Percentiles rank a stretch among this genome's conserved stretches.
Conservation (phyloP, 371 early-diverging fungal species). For the Chytridium lagenaria region DNA sequence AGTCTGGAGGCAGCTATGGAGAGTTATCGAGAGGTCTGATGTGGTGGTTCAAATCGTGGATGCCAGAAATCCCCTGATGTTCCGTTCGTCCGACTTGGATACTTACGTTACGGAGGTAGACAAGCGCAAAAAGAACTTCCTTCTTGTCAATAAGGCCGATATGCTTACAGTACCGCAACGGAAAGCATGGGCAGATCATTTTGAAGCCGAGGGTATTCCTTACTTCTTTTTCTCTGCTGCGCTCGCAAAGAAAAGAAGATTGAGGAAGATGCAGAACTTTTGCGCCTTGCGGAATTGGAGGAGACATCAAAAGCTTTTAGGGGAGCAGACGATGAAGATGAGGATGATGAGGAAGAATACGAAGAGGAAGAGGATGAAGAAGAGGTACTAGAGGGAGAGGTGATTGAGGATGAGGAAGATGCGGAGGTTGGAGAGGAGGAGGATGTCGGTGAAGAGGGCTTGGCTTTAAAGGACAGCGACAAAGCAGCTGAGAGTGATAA, state of each 20-base stretch:
- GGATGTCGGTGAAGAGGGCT: constrained; percentile 18
- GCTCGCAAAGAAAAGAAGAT: constrained; percentile 58
- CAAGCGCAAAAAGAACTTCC: constrained; percentile 75
- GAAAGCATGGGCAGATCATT: constrained; percentile 87
- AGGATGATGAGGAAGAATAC: constrained; percentile 2
- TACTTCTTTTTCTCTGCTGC: constrained; percentile 93
- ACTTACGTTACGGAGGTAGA: constrained; percentile 91
- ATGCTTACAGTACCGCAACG: constrained; percentile 83
- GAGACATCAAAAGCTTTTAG: constrained; percentile 16
- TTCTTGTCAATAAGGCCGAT: constrained; percentile 98
- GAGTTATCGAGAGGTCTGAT: constrained; percentile 98
- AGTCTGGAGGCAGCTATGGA: constrained; percentile 99
- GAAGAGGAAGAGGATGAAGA: constrained; percentile 54
- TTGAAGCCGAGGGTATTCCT: constrained; percentile 76
- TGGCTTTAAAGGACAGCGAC: background rate
- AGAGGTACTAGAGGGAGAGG: constrained; percentile 44
- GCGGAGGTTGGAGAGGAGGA: constrained; percentile 20
- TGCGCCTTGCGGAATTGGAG: constrained; percentile 42
- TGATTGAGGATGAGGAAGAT: constrained; percentile 16
- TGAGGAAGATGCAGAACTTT: constrained; percentile 49
- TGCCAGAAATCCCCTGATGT: constrained; percentile 96
- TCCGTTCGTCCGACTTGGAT: constrained; percentile 92
- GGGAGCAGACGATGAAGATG: constrained; percentile 27
- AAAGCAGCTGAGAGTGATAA: constrained; percentile 10
- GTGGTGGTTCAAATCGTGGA: constrained; percentile 99